Conservation (phyloP, 2,329 filamentous ascomycete species). For the Penicillium sp. region DNA sequence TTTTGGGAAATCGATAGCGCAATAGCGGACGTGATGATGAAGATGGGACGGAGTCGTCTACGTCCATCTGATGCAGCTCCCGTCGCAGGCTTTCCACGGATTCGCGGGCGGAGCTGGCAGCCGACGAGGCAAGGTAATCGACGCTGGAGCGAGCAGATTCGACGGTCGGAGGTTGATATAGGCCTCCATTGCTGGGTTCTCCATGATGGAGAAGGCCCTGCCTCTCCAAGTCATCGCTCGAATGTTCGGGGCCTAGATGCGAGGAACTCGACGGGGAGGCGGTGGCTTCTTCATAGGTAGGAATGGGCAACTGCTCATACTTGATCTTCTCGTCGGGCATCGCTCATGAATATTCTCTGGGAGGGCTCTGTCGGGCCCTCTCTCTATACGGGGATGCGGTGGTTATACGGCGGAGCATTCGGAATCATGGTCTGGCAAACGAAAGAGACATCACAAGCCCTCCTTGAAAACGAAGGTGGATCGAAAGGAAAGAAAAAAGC, state of each 20-base stretch:
- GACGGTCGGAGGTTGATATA: conserved; percentile 77
- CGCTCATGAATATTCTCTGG: conserved; percentile 24
- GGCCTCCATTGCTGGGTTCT: conserved; percentile 41
- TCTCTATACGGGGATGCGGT: conserved; percentile 16
- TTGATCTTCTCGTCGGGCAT: conserved; percentile 53
- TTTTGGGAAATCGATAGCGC: conserved; percentile 52
- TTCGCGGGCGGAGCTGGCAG: conserved; percentile 50
- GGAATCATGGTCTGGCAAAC: conserved; percentile 37
- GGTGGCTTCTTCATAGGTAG: conserved; percentile 77
- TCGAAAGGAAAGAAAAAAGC: neutral
- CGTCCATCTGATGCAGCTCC: conserved; percentile 86
- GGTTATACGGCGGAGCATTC: conserved; percentile 26
- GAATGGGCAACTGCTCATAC: conserved; percentile 67
- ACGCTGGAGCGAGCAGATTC: conserved; percentile 68
- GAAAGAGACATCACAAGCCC: conserved; percentile 27
- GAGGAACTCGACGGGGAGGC: conserved; percentile 55
- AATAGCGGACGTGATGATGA: conserved; percentile 36
- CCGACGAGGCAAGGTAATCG: conserved; percentile 53
- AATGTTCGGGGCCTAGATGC: conserved; percentile 53
- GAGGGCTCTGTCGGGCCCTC: conserved; percentile 30
- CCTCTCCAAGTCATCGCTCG: conserved; percentile 68
- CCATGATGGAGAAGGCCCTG: conserved; percentile 67
- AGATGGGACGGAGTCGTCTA: conserved; percentile 60
- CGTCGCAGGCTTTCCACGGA: conserved; percentile 65
- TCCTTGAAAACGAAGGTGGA: neutral